These are phyloP conservation scores for Sugiyamaella pinicola DNA, from an alignment of 1,139 yeast genomes.

Conservation along the genomic window DNA sequence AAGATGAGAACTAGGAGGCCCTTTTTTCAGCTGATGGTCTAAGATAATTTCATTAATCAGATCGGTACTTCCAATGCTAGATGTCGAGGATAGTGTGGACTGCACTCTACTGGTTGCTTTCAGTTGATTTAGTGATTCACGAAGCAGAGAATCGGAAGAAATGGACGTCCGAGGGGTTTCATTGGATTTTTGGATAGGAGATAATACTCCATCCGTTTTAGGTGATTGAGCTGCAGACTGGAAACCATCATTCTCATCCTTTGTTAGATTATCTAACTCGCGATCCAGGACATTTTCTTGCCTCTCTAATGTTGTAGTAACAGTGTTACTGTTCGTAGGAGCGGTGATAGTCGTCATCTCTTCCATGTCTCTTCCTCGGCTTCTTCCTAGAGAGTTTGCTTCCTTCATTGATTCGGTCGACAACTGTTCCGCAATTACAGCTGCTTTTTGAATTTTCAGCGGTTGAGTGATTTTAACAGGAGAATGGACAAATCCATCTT, in stretches of 20 bases:
- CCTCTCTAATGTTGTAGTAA: background rate
- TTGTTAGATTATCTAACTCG: background rate
- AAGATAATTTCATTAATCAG: constrained; percentile 5
- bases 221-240: background rate
- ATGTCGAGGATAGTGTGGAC: constrained; percentile 12
- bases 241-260: background rate
- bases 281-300: background rate
- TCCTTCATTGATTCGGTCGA: background rate
- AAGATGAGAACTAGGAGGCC: background rate
- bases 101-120: constrained; percentile 3
- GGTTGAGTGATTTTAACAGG: background rate
- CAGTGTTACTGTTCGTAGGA: background rate
- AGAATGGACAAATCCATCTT: background rate
- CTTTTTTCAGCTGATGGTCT: constrained; percentile 3
- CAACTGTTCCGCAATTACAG: background rate
- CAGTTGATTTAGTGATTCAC: background rate
- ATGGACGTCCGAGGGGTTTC: constrained; percentile 17
- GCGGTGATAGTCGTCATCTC: background rate
- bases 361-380: background rate
- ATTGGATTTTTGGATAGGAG: constrained; percentile 14
- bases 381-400: background rate
- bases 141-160: constrained; percentile 12
- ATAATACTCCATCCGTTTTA: background rate
- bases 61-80: constrained; percentile 13
- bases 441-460: background rate